Base-by-base conservation (phyloP, 139 green algal genomes). In the Chara braunii region DNA sequence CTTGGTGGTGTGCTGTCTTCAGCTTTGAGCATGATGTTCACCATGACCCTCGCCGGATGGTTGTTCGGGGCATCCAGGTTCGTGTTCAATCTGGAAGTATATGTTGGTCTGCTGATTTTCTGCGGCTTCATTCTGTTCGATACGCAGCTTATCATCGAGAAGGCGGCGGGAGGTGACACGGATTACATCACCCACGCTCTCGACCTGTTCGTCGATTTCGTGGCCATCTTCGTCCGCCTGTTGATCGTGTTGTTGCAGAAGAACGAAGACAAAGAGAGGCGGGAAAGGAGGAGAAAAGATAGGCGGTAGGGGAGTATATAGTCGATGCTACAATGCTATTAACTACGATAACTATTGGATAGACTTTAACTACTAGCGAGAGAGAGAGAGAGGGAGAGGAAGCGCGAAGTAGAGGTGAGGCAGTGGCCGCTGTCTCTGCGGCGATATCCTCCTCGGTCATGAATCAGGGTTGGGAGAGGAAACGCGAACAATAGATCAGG, bases 201-300 rank as follows among this genome's bases (percentile, higher is more conserved):
- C 4, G 51, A 78, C 12, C 69, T 78, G 23, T 70, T 78, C 26
- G 14, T 78, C 14, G 69, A 78, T 67, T 80, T 78, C 32, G 67
- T 78, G 18, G 24, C 69, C 2, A 70, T 78, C 50, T 78, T 78
- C 51, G 69, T 78, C 33, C 69, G 68, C 34, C 28, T 78, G 18
- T 34, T 78, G 22, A 43, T 78, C 68, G 72, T 78, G 43, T 32
- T 78, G 37, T 57, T 72, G 53, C 40, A 48, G 40, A 48, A 48
- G 18, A 18, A 48, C 18, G 18, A 48, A 18, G 18, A 48, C 18
- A 48, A 48, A 18, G 40, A 48, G 40, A 18, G 40, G 40, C 40
- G 40, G 18, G 40, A 48, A 18, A 18, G 40, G 18, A 18, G 18
- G 40, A 48, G n/a, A n/a, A n/a, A n/a, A n/a, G n/a, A n/a, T n/a